These are phyloP conservation scores for Pseudonectria foliicola DNA, from an alignment of 2,329 filamentous ascomycete genomes.

Conservation along the genomic window DNA sequence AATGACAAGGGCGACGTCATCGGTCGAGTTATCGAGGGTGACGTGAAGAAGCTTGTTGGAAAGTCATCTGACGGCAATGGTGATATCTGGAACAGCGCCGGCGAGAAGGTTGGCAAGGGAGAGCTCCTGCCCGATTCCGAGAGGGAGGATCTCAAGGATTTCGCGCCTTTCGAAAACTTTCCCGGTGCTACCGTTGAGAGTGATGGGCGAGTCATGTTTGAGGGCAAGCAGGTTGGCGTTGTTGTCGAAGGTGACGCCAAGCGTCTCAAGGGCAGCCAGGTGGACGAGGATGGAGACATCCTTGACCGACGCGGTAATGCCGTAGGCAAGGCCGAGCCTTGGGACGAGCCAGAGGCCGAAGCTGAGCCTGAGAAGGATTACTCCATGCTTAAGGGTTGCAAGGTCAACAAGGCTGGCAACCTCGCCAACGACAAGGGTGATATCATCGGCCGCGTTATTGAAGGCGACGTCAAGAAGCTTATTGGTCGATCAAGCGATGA, in stretches of 20 bases:
- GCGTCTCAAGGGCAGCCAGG: conserved; percentile 55
- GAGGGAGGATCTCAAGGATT: conserved; percentile 36
- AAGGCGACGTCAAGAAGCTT: conserved; percentile 57
- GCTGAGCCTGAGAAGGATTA: conserved; percentile 44
- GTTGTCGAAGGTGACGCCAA: conserved; percentile 55
- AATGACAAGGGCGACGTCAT: conserved; percentile 46
- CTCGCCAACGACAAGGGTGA: conserved; percentile 47
- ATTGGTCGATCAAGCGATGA: conserved; percentile 58
- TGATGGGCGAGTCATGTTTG: conserved; percentile 40
- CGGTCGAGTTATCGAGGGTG: conserved; percentile 56
- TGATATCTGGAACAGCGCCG: conserved; percentile 61
- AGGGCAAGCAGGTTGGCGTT: conserved; percentile 48
- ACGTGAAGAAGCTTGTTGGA: conserved; percentile 53
- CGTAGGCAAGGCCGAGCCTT: conserved; percentile 60
- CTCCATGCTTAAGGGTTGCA: conserved; percentile 43
- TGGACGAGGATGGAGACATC: conserved; percentile 64
- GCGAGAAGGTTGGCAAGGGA: conserved; percentile 57
- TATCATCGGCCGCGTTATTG: conserved; percentile 53
- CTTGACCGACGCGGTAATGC: conserved; percentile 57
- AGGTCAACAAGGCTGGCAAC: conserved; percentile 54
- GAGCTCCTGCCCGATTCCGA: conserved; percentile 50
- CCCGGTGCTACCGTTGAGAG: conserved; percentile 43
- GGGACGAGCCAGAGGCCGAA: conserved; percentile 42
- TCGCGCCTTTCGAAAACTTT: conserved; percentile 48
- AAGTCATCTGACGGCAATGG: conserved; percentile 57